A percentile compares a stretch with the other conserved stretches of the same genome.
Conservation (phyloP, 2,329 filamentous ascomycete species). For the Botryosphaeria dothidea region DNA sequence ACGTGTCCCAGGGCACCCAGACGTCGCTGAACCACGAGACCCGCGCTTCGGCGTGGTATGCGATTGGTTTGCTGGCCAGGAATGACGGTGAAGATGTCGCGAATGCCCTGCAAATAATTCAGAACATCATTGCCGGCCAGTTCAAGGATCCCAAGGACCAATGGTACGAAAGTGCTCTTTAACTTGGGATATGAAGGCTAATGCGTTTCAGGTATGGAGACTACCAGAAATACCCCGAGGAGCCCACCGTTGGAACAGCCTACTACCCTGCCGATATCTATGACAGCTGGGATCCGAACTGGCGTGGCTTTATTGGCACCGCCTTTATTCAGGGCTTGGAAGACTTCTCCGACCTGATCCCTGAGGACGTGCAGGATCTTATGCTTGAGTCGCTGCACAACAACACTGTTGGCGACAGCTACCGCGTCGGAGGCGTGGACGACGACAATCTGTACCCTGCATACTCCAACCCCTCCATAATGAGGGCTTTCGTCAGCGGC, state of each 20-base stretch:
- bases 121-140: conserved; percentile 55
- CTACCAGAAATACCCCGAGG: conserved; percentile 58
- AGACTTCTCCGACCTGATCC: conserved; percentile 55
- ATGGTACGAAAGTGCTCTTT: conserved; percentile 47
- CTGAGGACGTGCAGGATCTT: conserved; percentile 38
- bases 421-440: conserved; percentile 61
- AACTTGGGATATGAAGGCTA: too few species aligned
- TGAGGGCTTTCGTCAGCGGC: conserved; percentile 62
- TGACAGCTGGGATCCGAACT: conserved; percentile 64
- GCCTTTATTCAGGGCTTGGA: conserved; percentile 60
- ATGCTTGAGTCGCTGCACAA: conserved; percentile 58
- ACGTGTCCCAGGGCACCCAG: conserved; percentile 29
- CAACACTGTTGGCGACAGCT: conserved; percentile 59
- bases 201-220: conserved; percentile 43
- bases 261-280: conserved; percentile 56
- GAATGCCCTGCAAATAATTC: conserved; percentile 56
- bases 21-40: conserved; percentile 57
- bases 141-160: conserved; percentile 54
- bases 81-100: conserved; percentile 52
- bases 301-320: conserved; percentile 64
- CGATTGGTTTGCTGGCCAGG: conserved; percentile 57
- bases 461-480: conserved; percentile 62
- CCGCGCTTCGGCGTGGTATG: conserved; percentile 60
- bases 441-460: conserved; percentile 63
- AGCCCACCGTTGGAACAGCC: conserved; percentile 57